Base-by-base conservation (phyloP, 495 filamentous ascomycete species). In the Xylaria cubensis region DNA sequence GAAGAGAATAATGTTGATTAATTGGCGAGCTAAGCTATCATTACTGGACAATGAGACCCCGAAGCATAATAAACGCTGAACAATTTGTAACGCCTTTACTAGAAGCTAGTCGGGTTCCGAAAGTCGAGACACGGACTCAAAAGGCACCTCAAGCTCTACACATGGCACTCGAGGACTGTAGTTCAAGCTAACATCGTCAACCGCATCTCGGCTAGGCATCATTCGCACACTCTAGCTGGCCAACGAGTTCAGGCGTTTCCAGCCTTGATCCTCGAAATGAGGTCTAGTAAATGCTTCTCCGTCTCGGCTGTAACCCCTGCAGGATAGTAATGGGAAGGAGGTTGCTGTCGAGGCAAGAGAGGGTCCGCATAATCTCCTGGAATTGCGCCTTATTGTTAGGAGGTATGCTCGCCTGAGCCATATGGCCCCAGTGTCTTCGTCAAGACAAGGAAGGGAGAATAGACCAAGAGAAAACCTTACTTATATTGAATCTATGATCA, bases 361-460 rank as follows among this genome's bases (percentile, higher is more conserved):
- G 84, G 83, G 70, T 86, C 83, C 8, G 81, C 76, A 50, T 80
- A 84, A 13, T 82, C 79, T 42, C 67, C 83, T 85, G 29, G 24
- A 46, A 48, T 64, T 17, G 42, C 5, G n/a, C 1, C 21, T 32
- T 29, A n/a, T 55, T 19, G 46, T 65, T 36, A 59, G 46, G 26
- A 24, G 63, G 4, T 48, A 32, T 34, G 50, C 63, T 21, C 9
- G 67, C 50, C 29, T 61, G 3, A 41, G 19, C 17, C 34, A 46
- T 21, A 24, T 61, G 4, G 41, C 50, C 41, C 1, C 41, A 32
- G 24, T 32, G 6, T 53, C 44, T 32, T 51, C 1, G 44, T n/a
- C 29, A 26, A 39, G 32, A 64, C 6, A 64, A 12, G 46, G 58
- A 3, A 32, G 59, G 32, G 21, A 36, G 1, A 19, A 3, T n/a